These are phyloP conservation scores for Oemleria cerasiformis DNA, from an alignment of 306 rosid species.

Conservation along the genomic window DNA sequence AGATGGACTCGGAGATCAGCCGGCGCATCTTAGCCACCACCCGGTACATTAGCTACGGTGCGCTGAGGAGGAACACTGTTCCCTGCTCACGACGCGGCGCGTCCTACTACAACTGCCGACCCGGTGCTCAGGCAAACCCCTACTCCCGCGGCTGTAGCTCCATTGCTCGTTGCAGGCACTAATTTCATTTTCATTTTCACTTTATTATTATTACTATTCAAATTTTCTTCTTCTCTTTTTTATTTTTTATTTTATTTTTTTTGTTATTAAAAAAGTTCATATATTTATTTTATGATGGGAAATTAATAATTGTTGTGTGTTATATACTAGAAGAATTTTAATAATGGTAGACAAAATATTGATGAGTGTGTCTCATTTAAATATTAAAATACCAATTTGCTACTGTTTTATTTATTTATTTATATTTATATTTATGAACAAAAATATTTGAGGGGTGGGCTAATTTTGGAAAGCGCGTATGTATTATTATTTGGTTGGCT, in stretches of 20 bases:
- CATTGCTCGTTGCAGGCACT: slow-evolving; percentile 84
- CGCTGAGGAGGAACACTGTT: slow-evolving; percentile 83
- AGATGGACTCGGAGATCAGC: slow-evolving; percentile 79
- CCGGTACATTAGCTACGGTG: slow-evolving; percentile 88
- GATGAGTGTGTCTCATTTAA: not conserved
- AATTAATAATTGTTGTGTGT: not conserved
- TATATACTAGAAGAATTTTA: slow-evolving; percentile 16
- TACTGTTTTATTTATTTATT: not conserved
- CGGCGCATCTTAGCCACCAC: slow-evolving; percentile 73
- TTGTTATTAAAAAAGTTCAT: no score
- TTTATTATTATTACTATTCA: not conserved
- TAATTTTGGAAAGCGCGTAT: not conserved
- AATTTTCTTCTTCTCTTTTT: no score
- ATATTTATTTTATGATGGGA: no score
- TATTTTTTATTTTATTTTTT: no score
- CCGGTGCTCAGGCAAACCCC: slow-evolving; percentile 92
- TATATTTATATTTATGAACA: not conserved
- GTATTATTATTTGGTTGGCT: no score
- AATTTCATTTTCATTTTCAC: slow-evolving; percentile 10
- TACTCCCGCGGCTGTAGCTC: slow-evolving; percentile 79
- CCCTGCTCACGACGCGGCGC: slow-evolving; percentile 95
- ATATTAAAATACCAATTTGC: not conserved
- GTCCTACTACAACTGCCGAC: slow-evolving; percentile 88
- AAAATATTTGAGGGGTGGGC: not conserved
- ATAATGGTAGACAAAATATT: slow-evolving; percentile 9